phyloP scores from a whole-genome alignment of 768 basidiomycete genomes.

The Macrolepiota albuminosa region DNA sequence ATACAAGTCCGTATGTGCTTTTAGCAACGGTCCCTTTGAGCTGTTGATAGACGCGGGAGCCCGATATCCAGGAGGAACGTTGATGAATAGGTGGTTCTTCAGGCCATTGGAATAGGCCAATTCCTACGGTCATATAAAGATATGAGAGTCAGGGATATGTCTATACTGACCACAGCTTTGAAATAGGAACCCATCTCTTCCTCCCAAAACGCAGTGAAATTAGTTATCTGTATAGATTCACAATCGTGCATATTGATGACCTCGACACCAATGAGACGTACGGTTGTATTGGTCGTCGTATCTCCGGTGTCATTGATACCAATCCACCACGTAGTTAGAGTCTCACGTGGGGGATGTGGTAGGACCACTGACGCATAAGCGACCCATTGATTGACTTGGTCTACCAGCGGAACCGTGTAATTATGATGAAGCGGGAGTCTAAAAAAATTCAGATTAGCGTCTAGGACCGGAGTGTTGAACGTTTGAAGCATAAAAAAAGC shows the following conservation, averaged over 20 bases:
- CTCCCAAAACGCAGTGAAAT: slow-evolving; percentile 47
- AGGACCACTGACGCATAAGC: slow-evolving; percentile 38
- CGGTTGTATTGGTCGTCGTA: slow-evolving; percentile 34
- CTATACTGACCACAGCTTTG: slow-evolving; percentile 37
- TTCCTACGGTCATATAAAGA: slow-evolving; percentile 25
- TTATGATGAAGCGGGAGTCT: slow-evolving; percentile 30
- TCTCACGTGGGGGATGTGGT: slow-evolving; percentile 37
- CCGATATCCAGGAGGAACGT: slow-evolving; percentile 51
- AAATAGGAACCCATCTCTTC: slow-evolving; percentile 46
- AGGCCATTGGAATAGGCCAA: slow-evolving; percentile 35
- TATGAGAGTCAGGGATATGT: not conserved
- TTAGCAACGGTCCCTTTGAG: slow-evolving; percentile 28
- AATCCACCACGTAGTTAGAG: slow-evolving; percentile 53
- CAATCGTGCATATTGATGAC: not conserved
- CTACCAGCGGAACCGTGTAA: slow-evolving; percentile 41
- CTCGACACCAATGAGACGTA: slow-evolving; percentile 9
- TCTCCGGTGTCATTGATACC: slow-evolving; percentile 58
- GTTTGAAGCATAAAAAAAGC: slow-evolving; percentile 10
- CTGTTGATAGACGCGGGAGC: slow-evolving; percentile 34
- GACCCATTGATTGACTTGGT: slow-evolving; percentile 47
- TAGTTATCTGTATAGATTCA: slow-evolving; percentile 31
- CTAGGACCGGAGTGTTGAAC: not conserved
- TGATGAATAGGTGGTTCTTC: slow-evolving; percentile 46
- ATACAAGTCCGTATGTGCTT: slow-evolving; percentile 21
- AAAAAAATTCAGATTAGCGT: not conserved